Percentiles rank a stretch among this genome's conserved stretches.
Evolutionary conservation across 2,329 filamentous ascomycete genomes (phyloP).

Genomic region (Pezicula neosporulosa): DNA sequence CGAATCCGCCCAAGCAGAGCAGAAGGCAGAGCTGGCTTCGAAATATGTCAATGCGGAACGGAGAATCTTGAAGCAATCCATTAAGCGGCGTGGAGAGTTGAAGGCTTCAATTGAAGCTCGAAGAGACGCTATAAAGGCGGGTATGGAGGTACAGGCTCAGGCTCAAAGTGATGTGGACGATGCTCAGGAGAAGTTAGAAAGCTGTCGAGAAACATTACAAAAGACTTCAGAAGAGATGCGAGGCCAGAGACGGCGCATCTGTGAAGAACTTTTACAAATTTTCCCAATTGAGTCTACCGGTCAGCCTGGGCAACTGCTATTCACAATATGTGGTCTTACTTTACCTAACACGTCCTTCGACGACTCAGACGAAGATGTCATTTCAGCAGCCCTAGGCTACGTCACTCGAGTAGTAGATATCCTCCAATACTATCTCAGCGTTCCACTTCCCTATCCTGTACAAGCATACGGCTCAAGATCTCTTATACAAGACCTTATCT

Average conservation of each 20-base stretch:
- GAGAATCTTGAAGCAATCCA: constrained; percentile 59
- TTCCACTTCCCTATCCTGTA: constrained; percentile 79
- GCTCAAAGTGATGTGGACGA: constrained; percentile 59
- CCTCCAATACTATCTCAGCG: constrained; percentile 77
- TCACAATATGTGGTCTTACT: constrained; percentile 75
- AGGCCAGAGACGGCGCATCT: constrained; percentile 85
- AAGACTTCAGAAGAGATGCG: constrained; percentile 63
- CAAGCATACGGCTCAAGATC: constrained; percentile 70
- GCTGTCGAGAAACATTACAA: constrained; percentile 51
- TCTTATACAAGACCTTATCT: constrained; percentile 73
- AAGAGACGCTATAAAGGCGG: constrained; percentile 63
- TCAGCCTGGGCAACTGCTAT: constrained; percentile 58
- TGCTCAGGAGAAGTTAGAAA: constrained; percentile 54
- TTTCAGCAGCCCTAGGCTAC: constrained; percentile 79
- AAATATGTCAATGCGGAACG: constrained; percentile 60
- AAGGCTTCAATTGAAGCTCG: constrained; percentile 62
- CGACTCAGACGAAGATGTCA: constrained; percentile 63
- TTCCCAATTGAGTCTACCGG: constrained; percentile 73
- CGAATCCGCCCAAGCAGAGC: constrained; percentile 44
- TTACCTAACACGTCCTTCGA: constrained; percentile 80
- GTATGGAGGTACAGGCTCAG: constrained; percentile 55
- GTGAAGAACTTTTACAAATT: constrained; percentile 74
- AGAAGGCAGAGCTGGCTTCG: constrained; percentile 43
- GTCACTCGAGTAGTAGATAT: constrained; percentile 72
- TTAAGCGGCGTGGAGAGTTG: constrained; percentile 64